Conservation (phyloP, 2,329 filamentous ascomycete species). For the Plectosphaerella cucumerina region DNA sequence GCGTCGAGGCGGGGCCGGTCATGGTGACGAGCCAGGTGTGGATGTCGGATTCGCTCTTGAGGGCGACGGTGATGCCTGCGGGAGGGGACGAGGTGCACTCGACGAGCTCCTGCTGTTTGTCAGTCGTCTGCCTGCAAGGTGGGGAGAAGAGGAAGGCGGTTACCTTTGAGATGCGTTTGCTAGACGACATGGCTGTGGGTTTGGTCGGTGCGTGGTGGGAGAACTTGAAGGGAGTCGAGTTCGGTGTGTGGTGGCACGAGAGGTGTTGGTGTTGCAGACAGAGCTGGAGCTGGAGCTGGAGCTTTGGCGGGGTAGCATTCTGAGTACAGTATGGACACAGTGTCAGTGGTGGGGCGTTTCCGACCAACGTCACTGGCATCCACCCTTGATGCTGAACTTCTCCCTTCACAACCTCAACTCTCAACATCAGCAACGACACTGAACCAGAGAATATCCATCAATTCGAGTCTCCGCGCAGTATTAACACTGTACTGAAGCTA, state of each 20-base stretch:
- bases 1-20: slow-evolving; percentile 35
- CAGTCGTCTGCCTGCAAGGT: slow-evolving; percentile 14
- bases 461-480: no score
- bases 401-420: no score
- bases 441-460: no score
- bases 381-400: no score
- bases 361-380: no score
- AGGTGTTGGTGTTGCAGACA: not conserved
- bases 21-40: slow-evolving; percentile 50
- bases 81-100: slow-evolving; percentile 46
- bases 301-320: not conserved
- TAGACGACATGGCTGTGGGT: slow-evolving; percentile 27
- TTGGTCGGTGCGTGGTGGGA: not conserved
- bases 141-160: slow-evolving; percentile 1
- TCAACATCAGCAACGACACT: no score
- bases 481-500: no score
- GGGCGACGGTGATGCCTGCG: slow-evolving; percentile 39
- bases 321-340: not conserved
- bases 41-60: slow-evolving; percentile 43
- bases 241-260: not conserved
- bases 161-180: slow-evolving; percentile 42
- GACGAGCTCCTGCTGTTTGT: slow-evolving; percentile 42
- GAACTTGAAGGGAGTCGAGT: not conserved
- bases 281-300: slow-evolving; percentile 1
- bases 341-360: no score